A percentile compares a stretch with the other conserved stretches of the same genome.
phyloP scores from a whole-genome alignment of 2,329 filamentous ascomycete genomes.

The Neurospora sp. region DNA sequence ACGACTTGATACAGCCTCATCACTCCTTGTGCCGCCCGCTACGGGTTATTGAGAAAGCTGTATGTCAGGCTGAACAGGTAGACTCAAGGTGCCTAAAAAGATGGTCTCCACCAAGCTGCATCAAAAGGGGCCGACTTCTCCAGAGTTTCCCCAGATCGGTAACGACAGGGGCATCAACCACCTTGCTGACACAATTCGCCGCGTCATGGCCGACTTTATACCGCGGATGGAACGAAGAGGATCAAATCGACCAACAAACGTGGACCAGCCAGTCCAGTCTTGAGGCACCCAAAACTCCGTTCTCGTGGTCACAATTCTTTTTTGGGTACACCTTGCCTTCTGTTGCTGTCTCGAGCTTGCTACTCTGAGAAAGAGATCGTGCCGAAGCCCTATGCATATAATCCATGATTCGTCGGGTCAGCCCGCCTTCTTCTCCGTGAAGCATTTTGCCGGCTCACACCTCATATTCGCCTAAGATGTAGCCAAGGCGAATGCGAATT shows the following conservation, averaged over 20 bases:
- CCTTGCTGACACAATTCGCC: constrained; percentile 10
- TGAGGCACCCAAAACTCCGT: neutral
- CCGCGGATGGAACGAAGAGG: neutral
- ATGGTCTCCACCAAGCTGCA: constrained; percentile 14
- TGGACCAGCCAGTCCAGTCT: neutral
- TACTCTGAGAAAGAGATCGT: neutral
- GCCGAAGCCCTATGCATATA: neutral
- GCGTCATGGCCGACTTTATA: constrained; percentile 7
- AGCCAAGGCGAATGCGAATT: neutral
- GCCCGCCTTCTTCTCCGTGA: neutral
- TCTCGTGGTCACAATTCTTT: neutral
- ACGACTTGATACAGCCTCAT: neutral
- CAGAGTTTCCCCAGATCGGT: neutral
- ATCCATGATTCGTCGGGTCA: neutral
- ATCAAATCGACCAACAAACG: neutral
- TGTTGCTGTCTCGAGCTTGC: neutral
- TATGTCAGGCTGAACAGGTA: constrained; percentile 1
- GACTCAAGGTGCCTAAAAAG: constrained; percentile 17
- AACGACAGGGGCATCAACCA: neutral
- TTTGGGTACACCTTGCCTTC: neutral
- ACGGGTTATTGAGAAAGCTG: neutral
- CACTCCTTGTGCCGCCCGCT: neutral
- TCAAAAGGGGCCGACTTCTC: constrained; percentile 4
- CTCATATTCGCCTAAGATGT: neutral
- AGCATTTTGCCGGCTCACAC: neutral